Conservation (phyloP, 805 yeast species). For the Grigorovia jiainica region DNA sequence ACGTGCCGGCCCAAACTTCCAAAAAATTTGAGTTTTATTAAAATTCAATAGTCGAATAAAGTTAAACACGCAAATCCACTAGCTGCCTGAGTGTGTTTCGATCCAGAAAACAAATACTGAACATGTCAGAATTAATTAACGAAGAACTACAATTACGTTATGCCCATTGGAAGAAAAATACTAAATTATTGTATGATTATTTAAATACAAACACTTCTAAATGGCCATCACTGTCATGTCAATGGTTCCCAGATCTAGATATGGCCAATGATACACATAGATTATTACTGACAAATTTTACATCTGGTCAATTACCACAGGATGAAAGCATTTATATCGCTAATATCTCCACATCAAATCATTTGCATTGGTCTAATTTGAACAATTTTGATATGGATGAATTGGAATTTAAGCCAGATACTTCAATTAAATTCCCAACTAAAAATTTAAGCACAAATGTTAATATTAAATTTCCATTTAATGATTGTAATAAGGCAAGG, state of each 20-base stretch:
- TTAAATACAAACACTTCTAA: conserved; percentile 58
- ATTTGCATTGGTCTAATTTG: conserved; percentile 27
- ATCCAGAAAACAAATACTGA: not conserved
- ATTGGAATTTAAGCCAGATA: conserved; percentile 30
- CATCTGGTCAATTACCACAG: conserved; percentile 28
- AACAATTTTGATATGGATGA: conserved; percentile 31
- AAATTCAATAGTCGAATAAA: no score
- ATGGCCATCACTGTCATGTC: conserved; percentile 63
- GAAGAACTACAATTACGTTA: conserved; percentile 25
- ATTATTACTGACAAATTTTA: conserved; percentile 25
- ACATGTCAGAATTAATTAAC: conserved; percentile 7
- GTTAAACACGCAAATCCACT: no score
- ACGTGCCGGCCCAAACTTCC: no score
- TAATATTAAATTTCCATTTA: conserved; percentile 29
- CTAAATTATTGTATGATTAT: conserved; percentile 65
- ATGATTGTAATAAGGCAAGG: conserved; percentile 61
- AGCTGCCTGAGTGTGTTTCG: no score
- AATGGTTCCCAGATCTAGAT: conserved; percentile 50
- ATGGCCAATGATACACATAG: conserved; percentile 21
- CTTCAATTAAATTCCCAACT: conserved; percentile 20
- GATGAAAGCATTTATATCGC: conserved; percentile 26
- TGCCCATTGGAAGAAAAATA: conserved; percentile 65
- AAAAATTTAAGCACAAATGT: conserved; percentile 20
- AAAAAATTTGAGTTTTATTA: no score
- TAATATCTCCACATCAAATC: conserved; percentile 23